A percentile compares a stretch with the other conserved stretches of the same genome.
Conservation (phyloP, 1,139 yeast species). For the Arxiozyma heterogenica region DNA sequence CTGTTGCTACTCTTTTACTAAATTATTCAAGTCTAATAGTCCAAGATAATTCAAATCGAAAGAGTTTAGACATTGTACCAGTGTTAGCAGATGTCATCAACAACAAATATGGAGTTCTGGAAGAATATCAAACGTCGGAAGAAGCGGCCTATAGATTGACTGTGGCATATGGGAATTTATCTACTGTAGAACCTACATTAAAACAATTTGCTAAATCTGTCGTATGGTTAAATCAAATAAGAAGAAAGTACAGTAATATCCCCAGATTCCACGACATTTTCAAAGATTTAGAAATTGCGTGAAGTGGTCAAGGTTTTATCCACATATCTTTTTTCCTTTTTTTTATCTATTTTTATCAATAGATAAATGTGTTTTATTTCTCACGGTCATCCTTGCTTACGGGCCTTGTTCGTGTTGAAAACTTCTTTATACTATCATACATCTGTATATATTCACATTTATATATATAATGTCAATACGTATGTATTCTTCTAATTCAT, state of each 20-base stretch:
- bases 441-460: not conserved
- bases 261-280: constrained; percentile 20
- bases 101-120: constrained; percentile 21
- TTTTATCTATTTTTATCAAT: not conserved
- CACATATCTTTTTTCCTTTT: not conserved
- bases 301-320: not conserved
- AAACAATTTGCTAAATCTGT: constrained; percentile 27
- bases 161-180: constrained; percentile 45
- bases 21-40: constrained; percentile 39
- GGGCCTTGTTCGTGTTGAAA: not conserved
- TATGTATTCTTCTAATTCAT: not conserved
- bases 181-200: constrained; percentile 28
- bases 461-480: too few relatives aligned
- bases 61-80: constrained; percentile 23
- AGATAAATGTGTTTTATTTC: not conserved
- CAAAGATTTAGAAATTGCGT: constrained; percentile 10
- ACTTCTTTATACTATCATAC: not conserved
- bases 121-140: constrained; percentile 29
- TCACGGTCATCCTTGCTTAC: not conserved
- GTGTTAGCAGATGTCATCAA: constrained; percentile 27
- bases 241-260: constrained; percentile 13
- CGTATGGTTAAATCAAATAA: constrained; percentile 24
- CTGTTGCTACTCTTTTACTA: constrained; percentile 45
- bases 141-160: constrained; percentile 51
- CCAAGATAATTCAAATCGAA: constrained; percentile 10